Conservation (phyloP, 2,329 filamentous ascomycete genomes). For the Zymoseptoria passerinii region DNA sequence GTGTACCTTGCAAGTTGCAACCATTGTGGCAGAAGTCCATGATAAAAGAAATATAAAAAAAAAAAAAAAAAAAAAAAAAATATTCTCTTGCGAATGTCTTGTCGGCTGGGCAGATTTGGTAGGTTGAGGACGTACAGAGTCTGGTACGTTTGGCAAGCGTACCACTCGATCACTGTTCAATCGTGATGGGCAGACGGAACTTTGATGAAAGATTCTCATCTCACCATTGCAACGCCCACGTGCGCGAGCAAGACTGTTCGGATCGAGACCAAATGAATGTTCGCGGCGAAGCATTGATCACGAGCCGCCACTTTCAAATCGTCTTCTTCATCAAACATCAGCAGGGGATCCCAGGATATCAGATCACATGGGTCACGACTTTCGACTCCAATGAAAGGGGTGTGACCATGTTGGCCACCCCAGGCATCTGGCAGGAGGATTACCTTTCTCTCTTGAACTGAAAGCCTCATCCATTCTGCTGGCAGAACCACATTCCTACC, state of each 20-base stretch:
- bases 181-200: too few relatives aligned
- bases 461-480: background rate
- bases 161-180: too few relatives aligned
- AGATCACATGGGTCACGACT: background rate
- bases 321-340: background rate
- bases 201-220: background rate
- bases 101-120: too few relatives aligned
- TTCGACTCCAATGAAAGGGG: background rate
- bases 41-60: too few relatives aligned
- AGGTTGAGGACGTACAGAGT: too few relatives aligned
- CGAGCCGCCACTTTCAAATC: background rate
- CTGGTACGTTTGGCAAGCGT: too few relatives aligned
- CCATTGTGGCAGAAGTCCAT: background rate
- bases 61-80: too few relatives aligned
- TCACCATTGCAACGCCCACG: background rate
- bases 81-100: too few relatives aligned
- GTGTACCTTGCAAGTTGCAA: background rate
- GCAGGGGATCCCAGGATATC: background rate
- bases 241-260: too few relatives aligned
- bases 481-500: background rate
- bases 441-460: background rate
- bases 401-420: background rate
- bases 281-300: background rate
- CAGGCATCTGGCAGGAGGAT: too few relatives aligned
- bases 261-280: too few relatives aligned